Conservation (phyloP, 768 basidiomycete genomes). For the Russula foetens region DNA sequence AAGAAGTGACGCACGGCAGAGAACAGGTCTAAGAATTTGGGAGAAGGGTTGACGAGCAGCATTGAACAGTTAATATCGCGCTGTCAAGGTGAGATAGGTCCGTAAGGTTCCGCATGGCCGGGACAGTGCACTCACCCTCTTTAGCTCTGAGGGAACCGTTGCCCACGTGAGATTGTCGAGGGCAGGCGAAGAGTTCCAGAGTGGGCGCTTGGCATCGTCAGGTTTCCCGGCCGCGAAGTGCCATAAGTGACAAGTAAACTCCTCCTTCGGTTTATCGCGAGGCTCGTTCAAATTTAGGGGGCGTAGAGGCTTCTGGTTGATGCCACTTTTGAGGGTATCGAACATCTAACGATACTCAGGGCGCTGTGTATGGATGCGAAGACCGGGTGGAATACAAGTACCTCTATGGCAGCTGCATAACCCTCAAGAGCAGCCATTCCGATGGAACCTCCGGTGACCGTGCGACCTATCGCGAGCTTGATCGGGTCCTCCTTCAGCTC, state of each 20-base stretch:
- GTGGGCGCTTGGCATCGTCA: conserved; percentile 13
- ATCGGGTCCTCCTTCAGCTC: conserved; percentile 18
- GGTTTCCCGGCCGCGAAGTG: conserved; percentile 20
- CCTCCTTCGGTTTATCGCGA: conserved; percentile 11
- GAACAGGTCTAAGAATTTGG: conserved; percentile 14
- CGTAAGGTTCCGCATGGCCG: background rate
- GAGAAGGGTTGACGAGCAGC: conserved; percentile 14
- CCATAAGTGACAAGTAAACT: conserved; percentile 13
- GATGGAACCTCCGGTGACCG: conserved; percentile 12
- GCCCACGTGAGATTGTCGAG: conserved; percentile 18
- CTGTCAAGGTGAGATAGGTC: conserved; percentile 3
- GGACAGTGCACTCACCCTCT: conserved; percentile 10
- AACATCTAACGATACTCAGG: conserved; percentile 16
- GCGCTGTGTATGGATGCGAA: background rate
- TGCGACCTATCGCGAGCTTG: conserved; percentile 18
- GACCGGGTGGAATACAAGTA: background rate
- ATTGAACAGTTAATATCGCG: conserved; percentile 18
- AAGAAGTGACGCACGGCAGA: conserved; percentile 12
- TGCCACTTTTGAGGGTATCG: conserved; percentile 10
- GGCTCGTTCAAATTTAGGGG: conserved; percentile 1
- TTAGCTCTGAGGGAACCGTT: conserved; percentile 13
- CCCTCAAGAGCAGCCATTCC: conserved; percentile 21
- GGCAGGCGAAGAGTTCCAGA: conserved; percentile 7
- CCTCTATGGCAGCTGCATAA: conserved; percentile 19
- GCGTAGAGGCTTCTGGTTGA: conserved; percentile 12